Percentiles rank a stretch among this genome's conserved stretches.
phyloP scores from a whole-genome alignment of 371 early-diverging fungal genomes.

The Amoeboradix gromovi region DNA sequence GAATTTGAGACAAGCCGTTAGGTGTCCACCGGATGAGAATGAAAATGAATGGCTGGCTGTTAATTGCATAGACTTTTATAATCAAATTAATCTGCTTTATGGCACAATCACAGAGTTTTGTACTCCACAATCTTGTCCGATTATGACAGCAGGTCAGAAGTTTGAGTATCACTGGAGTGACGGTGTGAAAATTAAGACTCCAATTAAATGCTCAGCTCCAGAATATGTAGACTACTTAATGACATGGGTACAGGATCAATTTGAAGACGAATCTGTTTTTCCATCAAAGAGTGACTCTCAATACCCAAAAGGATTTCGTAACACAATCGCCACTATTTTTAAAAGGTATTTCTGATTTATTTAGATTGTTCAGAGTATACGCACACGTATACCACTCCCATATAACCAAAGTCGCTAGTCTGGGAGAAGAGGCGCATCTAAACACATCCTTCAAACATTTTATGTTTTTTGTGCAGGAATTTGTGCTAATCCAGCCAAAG shows the following conservation, averaged over 20 bases:
- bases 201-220: constrained; percentile 43
- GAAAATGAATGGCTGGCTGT: constrained; percentile 60
- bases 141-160: constrained; percentile 44
- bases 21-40: constrained; percentile 53
- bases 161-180: constrained; percentile 56
- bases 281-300: constrained; percentile 32
- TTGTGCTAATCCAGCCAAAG: constrained; percentile 26
- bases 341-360: constrained; percentile 11
- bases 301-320: neutral
- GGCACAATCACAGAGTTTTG: constrained; percentile 59
- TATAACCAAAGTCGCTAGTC: constrained; percentile 25
- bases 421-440: constrained; percentile 46
- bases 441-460: constrained; percentile 70
- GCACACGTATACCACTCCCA: constrained; percentile 62
- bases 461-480: constrained; percentile 48
- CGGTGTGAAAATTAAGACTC: constrained; percentile 34
- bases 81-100: constrained; percentile 63
- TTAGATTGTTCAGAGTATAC: constrained; percentile 50
- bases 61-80: constrained; percentile 66
- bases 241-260: constrained; percentile 41
- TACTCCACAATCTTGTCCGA: constrained; percentile 43
- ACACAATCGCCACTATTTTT: constrained; percentile 7
- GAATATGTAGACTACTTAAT: constrained; percentile 50
- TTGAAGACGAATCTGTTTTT: constrained; percentile 45
- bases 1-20: constrained; percentile 17